Conservation (phyloP, 2,329 filamentous ascomycete genomes). For the Xylaria hypoxylon region DNA sequence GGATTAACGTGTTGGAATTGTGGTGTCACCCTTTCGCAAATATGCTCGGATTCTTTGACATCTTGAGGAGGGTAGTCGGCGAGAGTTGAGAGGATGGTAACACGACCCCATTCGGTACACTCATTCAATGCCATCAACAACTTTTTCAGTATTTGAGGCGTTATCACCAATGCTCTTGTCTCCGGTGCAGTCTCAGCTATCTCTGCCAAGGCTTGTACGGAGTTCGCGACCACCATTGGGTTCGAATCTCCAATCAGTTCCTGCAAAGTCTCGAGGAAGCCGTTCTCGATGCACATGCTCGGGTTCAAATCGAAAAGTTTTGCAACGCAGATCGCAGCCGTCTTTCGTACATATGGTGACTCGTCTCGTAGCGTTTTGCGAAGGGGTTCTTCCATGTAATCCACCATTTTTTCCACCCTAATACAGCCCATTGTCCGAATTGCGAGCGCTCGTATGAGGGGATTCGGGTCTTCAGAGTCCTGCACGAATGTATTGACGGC, state of each 20-base stretch:
- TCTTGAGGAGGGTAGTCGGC: constrained; percentile 90
- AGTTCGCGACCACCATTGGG: constrained; percentile 99
- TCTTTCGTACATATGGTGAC: constrained; percentile 98
- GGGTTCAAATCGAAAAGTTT: constrained; percentile 98
- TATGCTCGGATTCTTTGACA: constrained; percentile 96
- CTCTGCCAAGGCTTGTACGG: constrained; percentile 91
- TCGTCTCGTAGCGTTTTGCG: constrained; percentile 97
- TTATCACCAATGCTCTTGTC: constrained; percentile 86
- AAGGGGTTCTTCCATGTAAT: constrained; percentile 99
- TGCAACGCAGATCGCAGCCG: constrained; percentile 95
- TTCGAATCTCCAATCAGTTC: constrained; percentile 98
- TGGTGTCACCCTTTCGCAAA: constrained; percentile 93
- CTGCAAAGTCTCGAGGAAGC: constrained; percentile 92
- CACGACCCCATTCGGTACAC: constrained; percentile 97
- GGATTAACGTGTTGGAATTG: constrained; percentile 99
- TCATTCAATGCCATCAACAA: constrained; percentile 96
- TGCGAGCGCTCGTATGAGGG: constrained; percentile 90
- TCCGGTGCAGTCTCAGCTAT: constrained; percentile 92
- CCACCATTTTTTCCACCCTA: constrained; percentile 98
- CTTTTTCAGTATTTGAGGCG: constrained; percentile 87
- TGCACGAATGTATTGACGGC: constrained; percentile 99
- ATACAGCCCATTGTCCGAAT: constrained; percentile 99
- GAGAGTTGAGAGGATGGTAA: constrained; percentile 90
- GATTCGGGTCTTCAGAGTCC: constrained; percentile 98
- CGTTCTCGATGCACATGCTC: constrained; percentile 92